Conservation (phyloP, 2,329 filamentous ascomycete genomes). For the Penicillium fuscoglaucum region DNA sequence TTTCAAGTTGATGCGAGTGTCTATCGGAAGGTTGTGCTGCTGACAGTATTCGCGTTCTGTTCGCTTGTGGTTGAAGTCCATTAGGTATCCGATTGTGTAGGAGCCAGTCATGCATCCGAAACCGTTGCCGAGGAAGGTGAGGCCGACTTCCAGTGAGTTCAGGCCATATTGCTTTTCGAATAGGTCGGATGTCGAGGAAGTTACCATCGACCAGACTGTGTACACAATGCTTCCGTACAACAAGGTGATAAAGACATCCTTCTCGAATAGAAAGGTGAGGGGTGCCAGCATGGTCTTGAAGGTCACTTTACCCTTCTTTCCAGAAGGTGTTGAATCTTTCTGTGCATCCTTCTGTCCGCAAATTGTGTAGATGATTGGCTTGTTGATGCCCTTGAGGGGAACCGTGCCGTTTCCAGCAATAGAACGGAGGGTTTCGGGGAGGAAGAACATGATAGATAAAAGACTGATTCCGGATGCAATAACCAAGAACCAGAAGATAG, state of each 20-base stretch:
- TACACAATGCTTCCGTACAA: constrained; percentile 50
- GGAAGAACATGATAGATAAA: constrained; percentile 42
- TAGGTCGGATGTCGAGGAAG: constrained; percentile 44
- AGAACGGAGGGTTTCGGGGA: constrained; percentile 50
- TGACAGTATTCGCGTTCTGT: constrained; percentile 36
- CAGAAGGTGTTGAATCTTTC: constrained; percentile 14
- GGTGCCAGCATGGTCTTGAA: constrained; percentile 40
- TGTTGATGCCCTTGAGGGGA: constrained; percentile 41
- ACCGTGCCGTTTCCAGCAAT: constrained; percentile 49
- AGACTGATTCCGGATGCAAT: constrained; percentile 38
- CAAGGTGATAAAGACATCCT: constrained; percentile 49
- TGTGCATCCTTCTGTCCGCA: constrained; percentile 22
- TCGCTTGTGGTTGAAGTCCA: constrained; percentile 44
- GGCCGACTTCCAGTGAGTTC: constrained; percentile 42
- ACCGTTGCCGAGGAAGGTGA: constrained; percentile 46
- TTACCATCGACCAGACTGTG: constrained; percentile 53
- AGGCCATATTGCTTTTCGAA: constrained; percentile 43
- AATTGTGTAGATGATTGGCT: constrained; percentile 41
- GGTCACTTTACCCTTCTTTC: constrained; percentile 30
- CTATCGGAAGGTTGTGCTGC: constrained; percentile 31
- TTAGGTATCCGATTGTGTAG: constrained; percentile 43
- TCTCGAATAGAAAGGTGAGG: constrained; percentile 46
- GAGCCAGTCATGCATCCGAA: constrained; percentile 47
- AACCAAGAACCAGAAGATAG: constrained; percentile 47
- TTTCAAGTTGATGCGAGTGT: constrained; percentile 32